Evolutionary conservation across 2,329 filamentous ascomycete genomes (phyloP).

Genomic region (Epichloe hybrida): DNA sequence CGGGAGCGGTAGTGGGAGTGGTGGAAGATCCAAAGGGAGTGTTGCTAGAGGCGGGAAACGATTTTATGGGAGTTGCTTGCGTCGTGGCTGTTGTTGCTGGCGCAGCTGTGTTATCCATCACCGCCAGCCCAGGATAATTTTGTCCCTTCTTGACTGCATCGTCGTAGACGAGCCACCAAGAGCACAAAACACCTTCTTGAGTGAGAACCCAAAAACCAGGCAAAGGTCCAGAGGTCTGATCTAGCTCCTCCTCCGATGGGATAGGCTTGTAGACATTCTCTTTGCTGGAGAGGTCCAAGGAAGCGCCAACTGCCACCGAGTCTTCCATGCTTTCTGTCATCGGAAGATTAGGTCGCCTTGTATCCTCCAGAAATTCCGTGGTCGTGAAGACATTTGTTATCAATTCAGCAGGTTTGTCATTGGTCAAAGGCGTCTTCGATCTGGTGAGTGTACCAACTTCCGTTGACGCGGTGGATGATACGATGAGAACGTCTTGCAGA

Average conservation of each 20-base stretch:
- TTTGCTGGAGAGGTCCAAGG: slow-evolving; percentile 70
- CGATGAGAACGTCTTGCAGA: slow-evolving; percentile 67
- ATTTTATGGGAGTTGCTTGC: slow-evolving; percentile 14
- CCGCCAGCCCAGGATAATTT: slow-evolving; percentile 57
- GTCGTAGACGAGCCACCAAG: slow-evolving; percentile 88
- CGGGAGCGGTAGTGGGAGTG: slow-evolving; percentile 20
- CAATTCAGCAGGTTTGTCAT: slow-evolving; percentile 42
- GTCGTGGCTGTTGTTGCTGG: slow-evolving; percentile 17
- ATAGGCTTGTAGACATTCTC: slow-evolving; percentile 70
- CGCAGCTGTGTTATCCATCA: slow-evolving; percentile 25
- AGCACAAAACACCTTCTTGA: slow-evolving; percentile 69
- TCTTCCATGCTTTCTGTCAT: slow-evolving; percentile 44
- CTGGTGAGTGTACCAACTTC: slow-evolving; percentile 70
- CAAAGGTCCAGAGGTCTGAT: slow-evolving; percentile 65
- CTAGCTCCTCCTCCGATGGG: slow-evolving; percentile 59
- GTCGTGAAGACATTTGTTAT: slow-evolving; percentile 59
- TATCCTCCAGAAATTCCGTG: slow-evolving; percentile 60
- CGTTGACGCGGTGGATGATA: slow-evolving; percentile 66
- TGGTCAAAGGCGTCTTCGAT: slow-evolving; percentile 53
- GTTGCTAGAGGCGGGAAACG: slow-evolving; percentile 16
- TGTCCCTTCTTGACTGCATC: slow-evolving; percentile 67
- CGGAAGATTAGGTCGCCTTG: slow-evolving; percentile 61
- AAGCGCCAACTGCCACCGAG: slow-evolving; percentile 70
- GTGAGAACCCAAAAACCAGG: slow-evolving; percentile 79
- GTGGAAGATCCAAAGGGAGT: slow-evolving; percentile 30